Percentiles rank a stretch among this genome's conserved stretches.
phyloP scores from a whole-genome alignment of 2,329 filamentous ascomycete species.

The Blastomyces silverae region DNA sequence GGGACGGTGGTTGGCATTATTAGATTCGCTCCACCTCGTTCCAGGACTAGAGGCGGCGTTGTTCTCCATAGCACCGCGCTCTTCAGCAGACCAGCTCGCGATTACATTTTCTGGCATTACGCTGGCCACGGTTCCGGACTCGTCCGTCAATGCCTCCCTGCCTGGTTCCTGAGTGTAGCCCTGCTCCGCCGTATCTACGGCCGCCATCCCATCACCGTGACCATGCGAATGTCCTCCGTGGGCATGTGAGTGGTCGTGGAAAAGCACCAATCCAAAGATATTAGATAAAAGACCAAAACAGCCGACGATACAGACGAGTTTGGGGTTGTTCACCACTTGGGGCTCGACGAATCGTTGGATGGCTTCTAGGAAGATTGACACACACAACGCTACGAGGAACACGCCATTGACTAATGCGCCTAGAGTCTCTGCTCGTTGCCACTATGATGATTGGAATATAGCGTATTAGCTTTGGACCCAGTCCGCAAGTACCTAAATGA shows the following conservation, averaged over 20 bases:
- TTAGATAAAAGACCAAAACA: slow-evolving; percentile 81
- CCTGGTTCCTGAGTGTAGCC: slow-evolving; percentile 34
- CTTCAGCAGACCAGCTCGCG: not conserved
- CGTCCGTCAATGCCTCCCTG: slow-evolving; percentile 45
- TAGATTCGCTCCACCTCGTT: not conserved
- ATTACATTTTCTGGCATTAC: slow-evolving; percentile 56
- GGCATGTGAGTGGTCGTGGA: slow-evolving; percentile 82
- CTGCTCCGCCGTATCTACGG: slow-evolving; percentile 35
- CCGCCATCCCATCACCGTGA: slow-evolving; percentile 48
- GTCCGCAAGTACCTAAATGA: slow-evolving; percentile 9
- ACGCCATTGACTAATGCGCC: slow-evolving; percentile 96
- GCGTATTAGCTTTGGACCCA: slow-evolving; percentile 23
- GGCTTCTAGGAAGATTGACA: slow-evolving; percentile 94
- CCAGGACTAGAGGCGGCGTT: not conserved
- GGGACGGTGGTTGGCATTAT: slow-evolving; percentile 20
- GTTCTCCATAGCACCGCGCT: slow-evolving; percentile 15
- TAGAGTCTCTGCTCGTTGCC: slow-evolving; percentile 93
- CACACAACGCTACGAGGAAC: slow-evolving; percentile 90
- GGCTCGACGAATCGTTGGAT: slow-evolving; percentile 87
- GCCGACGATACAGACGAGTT: slow-evolving; percentile 83
- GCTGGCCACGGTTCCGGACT: slow-evolving; percentile 54
- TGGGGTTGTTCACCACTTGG: slow-evolving; percentile 75
- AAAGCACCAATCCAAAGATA: slow-evolving; percentile 77
- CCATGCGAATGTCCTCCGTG: slow-evolving; percentile 39
- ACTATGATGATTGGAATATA: slow-evolving; percentile 47